Base-by-base conservation (phyloP, 2,329 filamentous ascomycete species). In the Pseudogymnoascus sp. region DNA sequence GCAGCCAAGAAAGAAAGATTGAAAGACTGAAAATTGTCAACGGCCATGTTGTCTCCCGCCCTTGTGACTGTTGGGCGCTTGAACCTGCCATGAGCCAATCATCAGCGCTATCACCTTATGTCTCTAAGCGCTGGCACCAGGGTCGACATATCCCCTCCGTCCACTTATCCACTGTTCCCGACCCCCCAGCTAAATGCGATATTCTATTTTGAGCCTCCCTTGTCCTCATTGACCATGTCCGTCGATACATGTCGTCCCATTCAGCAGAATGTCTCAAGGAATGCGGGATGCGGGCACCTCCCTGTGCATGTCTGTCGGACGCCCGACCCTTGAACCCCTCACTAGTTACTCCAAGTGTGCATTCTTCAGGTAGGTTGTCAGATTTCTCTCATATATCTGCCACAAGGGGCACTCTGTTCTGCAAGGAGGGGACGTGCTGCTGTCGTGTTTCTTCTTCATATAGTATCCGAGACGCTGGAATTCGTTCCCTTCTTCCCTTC, bases 191-290 rank as follows among this genome's bases (percentile, higher is more conserved):
- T 11, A 25, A 25, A 43, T 43, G 39, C 39, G 22, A 57, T n/a
- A 11, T 57, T 57, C 50, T 57, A 57, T 57, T 57, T 32, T 57
- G 32, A 35, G 50, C n/a, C 12, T 57, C 32, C 50, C 25, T 57
- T 57, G 28, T 57, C 16, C 50, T 32, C n/a, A 32, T 18, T 35
- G 28, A 32, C 50, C 50, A 57, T 57, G 28, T 14, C 6, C 28
- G 8, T 57, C 28, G 28, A 18, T n/a, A 32, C 28, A 57, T 32
- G 32, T 57, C 32, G 50, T 32, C 11, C 50, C 28, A 57, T 35
- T 18, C 32, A 4, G 28, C 50, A 22, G 50, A 18, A 57, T 34
- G 28, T 57, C 25, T 35, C n/a, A 6, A 32, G 18, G 50, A 32
- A 57, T 16, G 50, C 50, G 50, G 50, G 50, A 18, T 57, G 50